Conservation (phyloP, 2,329 filamentous ascomycete genomes). For the Rhinocladiella mackenziei region DNA sequence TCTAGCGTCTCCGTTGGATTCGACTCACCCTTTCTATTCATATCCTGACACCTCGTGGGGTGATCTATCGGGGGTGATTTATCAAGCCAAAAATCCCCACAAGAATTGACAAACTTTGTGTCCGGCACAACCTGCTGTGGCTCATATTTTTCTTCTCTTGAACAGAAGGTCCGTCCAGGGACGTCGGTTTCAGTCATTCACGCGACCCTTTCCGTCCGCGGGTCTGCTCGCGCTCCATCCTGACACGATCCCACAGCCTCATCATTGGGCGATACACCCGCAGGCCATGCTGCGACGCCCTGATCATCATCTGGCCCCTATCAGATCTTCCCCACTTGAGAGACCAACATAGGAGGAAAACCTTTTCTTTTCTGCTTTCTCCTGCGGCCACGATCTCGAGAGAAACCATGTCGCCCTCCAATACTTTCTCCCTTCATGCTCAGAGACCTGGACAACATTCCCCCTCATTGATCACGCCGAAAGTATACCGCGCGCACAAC, state of each 20-base stretch:
- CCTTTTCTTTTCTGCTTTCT: conserved; percentile 1
- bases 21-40: conserved; percentile 5
- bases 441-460: conserved; percentile 11
- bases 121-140: conserved; percentile 11
- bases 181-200: background rate
- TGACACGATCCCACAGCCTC: conserved; percentile 14
- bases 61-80: background rate
- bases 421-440: conserved; percentile 4
- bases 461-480: conserved; percentile 5
- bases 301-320: conserved; percentile 9
- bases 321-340: conserved; percentile 8
- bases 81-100: conserved; percentile 6
- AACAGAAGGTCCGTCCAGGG: background rate
- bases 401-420: conserved; percentile 14
- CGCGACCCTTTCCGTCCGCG: conserved; percentile 1
- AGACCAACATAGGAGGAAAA: conserved; percentile 10
- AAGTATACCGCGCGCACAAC: conserved; percentile 5
- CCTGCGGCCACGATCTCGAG: conserved; percentile 1
- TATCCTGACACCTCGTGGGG: conserved; percentile 4
- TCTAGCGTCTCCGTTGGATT: conserved; percentile 4
- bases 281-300: conserved; percentile 18
- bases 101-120: background rate
- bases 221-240: conserved; percentile 1
- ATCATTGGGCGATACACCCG: conserved; percentile 1
- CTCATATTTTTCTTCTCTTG: conserved; percentile 3